phyloP scores from a whole-genome alignment of 257 asterid genomes.

The Misopates orontium region DNA sequence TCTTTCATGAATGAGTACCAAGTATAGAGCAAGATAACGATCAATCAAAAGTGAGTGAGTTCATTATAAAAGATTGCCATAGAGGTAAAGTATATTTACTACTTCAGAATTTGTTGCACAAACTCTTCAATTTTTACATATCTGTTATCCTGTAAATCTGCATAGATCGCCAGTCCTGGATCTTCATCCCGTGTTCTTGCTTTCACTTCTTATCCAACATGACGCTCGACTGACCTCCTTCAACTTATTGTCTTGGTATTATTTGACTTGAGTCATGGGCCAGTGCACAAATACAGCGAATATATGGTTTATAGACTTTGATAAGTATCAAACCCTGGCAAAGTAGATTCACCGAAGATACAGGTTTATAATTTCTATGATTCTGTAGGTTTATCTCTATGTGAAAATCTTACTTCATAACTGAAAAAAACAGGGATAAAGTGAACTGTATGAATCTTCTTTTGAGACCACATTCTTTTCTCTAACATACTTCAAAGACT shows the following conservation, averaged over 20 bases:
- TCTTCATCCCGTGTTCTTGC: not conserved
- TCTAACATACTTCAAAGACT: slow-evolving; percentile 12
- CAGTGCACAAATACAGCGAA: not conserved
- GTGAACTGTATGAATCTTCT: not conserved
- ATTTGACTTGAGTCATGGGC: not conserved
- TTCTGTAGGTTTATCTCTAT: not conserved
- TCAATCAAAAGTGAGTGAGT: too few species aligned
- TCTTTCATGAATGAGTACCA: not conserved
- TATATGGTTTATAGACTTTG: not conserved
- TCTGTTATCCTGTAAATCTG: not conserved
- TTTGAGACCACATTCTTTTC: not conserved
- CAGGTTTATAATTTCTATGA: slow-evolving; percentile 4
- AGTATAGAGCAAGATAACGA: not conserved
- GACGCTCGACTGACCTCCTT: not conserved
- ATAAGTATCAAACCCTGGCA: not conserved
- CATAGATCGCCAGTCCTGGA: not conserved
- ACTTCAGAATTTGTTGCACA: not conserved
- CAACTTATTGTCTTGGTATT: slow-evolving; percentile 2
- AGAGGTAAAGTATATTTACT: not conserved
- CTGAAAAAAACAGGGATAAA: not conserved
- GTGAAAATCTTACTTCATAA: not conserved
- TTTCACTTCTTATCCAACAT: not conserved
- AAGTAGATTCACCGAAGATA: not conserved
- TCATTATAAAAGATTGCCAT: not conserved
- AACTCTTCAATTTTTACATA: too few species aligned